Base-by-base conservation (phyloP, 306 rosid species). In the Phaseolus lunatus region DNA sequence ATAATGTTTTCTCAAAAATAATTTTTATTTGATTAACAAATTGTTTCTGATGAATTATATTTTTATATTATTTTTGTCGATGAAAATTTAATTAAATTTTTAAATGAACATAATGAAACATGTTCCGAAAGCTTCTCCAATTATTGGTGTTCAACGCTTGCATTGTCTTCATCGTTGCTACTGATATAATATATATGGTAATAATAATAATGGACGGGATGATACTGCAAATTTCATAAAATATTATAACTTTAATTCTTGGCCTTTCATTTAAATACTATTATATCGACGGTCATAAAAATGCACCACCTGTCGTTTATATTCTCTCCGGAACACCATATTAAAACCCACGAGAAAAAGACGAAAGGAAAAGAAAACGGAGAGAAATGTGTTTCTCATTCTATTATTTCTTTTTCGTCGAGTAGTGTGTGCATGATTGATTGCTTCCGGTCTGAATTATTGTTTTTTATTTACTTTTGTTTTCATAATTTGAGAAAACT, bases 381-480 rank as follows among this genome's bases (percentile, higher is more conserved):
- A 9, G 26, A 63, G 16, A 64, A 19, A 39, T 65, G 70, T 65
- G 50, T 65, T 19, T 65, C 6, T 19, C 18, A 65, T 37, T 65
- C 22, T 65, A 11, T 65, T 39, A 35, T 64, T 37, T 64, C 2
- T 39, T 65, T 37, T 65, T 35, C 8, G 29, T 39, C 9, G n/a
- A 39, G 10, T 19, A 65, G 70, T 5, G 72, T 41, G 20, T 22
- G 53, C 33, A 41, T 22, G 19, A 66, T 41, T 66, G 72, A 12
- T 43, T n/a, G n/a, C n/a, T n/a, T 43, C 1, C 4, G 2, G 20
- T 62, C 8, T 31, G 8, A 63, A 35, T n/a, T 63, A 63, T 33
- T 63, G n/a, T 59, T 14, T 27, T 56, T 12, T 10, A 8, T 8
- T 43, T 43, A 41, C 7, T 43, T 43, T 2, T 12, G 14, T 2